phyloP scores from a whole-genome alignment of 2,329 filamentous ascomycete species.

The Fusarium duplospermum region DNA sequence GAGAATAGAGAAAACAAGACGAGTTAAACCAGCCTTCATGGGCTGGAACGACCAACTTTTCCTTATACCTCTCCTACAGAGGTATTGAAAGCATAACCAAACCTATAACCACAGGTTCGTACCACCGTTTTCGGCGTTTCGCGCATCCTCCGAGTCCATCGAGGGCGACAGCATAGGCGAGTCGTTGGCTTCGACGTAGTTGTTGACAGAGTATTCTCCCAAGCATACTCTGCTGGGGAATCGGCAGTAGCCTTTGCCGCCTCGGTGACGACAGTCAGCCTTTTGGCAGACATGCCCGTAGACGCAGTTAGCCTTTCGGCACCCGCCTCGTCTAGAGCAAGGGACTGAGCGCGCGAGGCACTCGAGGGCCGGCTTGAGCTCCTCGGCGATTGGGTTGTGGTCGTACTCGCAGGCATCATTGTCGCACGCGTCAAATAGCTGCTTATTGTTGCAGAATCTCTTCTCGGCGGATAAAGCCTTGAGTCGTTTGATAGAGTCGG shows the following conservation, averaged over 20 bases:
- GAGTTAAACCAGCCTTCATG: neutral
- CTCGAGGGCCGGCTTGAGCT: slow-evolving; percentile 30
- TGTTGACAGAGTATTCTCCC: slow-evolving; percentile 24
- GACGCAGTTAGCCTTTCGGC: slow-evolving; percentile 28
- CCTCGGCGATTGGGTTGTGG: slow-evolving; percentile 27
- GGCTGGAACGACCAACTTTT: neutral
- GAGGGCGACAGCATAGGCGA: slow-evolving; percentile 17
- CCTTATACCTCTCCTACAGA: slow-evolving; percentile 17
- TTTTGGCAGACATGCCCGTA: slow-evolving; percentile 39
- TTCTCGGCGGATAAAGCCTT: slow-evolving; percentile 23
- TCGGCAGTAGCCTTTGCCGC: slow-evolving; percentile 32
- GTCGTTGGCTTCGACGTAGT: neutral
- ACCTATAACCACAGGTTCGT: slow-evolving; percentile 18
- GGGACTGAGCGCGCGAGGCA: slow-evolving; percentile 32
- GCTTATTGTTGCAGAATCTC: slow-evolving; percentile 37
- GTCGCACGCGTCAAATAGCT: slow-evolving; percentile 27
- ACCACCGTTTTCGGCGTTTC: slow-evolving; percentile 18
- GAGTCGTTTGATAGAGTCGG: slow-evolving; percentile 19
- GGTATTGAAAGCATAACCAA: neutral
- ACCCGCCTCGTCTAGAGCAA: slow-evolving; percentile 26
- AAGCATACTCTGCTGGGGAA: slow-evolving; percentile 27
- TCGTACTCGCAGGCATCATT: slow-evolving; percentile 35
- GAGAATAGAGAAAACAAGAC: slow-evolving; percentile 1
- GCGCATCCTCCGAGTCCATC: slow-evolving; percentile 26
- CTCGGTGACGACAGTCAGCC: slow-evolving; percentile 32